Conservation (phyloP, 192 early-diverging fungal species). For the Umbelopsis sp. region DNA sequence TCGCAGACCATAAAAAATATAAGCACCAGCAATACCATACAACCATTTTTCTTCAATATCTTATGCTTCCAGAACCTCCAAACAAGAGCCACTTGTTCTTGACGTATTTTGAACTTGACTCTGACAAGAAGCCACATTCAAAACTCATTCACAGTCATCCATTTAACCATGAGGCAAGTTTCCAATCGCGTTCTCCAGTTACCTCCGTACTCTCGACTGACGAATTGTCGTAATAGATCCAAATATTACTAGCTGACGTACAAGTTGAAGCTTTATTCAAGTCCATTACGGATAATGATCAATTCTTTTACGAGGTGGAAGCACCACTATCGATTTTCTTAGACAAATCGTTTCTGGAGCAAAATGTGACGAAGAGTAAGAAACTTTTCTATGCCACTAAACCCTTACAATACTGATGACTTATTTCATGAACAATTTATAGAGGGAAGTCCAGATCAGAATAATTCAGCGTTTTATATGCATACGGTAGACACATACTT, state of each 20-base stretch:
- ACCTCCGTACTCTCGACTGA: too few relatives aligned
- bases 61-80: neutral
- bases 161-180: conserved; percentile 26
- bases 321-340: conserved; percentile 12
- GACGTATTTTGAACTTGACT: conserved; percentile 1
- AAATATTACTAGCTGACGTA: conserved; percentile 15
- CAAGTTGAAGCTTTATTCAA: neutral
- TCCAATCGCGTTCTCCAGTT: neutral
- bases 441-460: neutral
- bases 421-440: neutral
- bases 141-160: conserved; percentile 23
- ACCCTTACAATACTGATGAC: neutral
- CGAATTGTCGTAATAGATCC: conserved; percentile 7
- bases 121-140: neutral
- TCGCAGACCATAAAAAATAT: too few relatives aligned
- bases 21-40: too few relatives aligned
- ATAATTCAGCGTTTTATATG: conserved; percentile 10
- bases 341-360: conserved; percentile 11
- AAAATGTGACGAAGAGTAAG: conserved; percentile 19
- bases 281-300: conserved; percentile 3
- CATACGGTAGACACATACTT: conserved; percentile 24
- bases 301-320: conserved; percentile 25
- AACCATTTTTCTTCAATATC: neutral
- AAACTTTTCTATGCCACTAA: neutral
- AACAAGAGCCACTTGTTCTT: neutral